Conservation (phyloP, 805 yeast genomes). For the Candida quercuum region DNA sequence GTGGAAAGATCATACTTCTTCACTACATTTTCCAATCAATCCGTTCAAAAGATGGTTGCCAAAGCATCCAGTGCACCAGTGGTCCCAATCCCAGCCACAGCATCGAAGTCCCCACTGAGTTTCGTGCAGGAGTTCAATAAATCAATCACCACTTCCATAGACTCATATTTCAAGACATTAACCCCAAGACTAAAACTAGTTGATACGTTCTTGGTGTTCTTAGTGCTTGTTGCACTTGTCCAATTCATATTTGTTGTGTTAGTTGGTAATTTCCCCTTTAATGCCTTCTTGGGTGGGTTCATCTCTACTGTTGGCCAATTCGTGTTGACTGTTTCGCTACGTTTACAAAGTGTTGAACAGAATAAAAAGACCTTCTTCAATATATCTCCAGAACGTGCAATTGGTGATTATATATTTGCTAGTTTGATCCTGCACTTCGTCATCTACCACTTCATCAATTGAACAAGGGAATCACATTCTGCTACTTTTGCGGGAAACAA, state of each 20-base stretch:
- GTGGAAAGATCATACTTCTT: no score
- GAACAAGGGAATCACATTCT: no score
- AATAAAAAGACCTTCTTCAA: constrained; percentile 34
- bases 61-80: no score
- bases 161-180: constrained; percentile 27
- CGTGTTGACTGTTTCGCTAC: constrained; percentile 75
- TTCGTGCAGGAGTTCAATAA: constrained; percentile 26
- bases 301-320: constrained; percentile 92
- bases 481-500: no score
- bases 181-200: constrained; percentile 54
- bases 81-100: not conserved
- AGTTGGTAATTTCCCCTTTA: constrained; percentile 92
- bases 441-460: constrained; percentile 87
- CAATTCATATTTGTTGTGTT: constrained; percentile 76
- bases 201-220: constrained; percentile 69
- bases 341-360: constrained; percentile 58
- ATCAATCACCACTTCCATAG: constrained; percentile 27
- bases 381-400: constrained; percentile 55
- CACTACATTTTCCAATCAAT: no score
- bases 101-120: constrained; percentile 4
- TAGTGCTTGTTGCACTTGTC: constrained; percentile 67
- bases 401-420: constrained; percentile 86
- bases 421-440: constrained; percentile 85
- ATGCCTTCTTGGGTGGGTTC: constrained; percentile 93
- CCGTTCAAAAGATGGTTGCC: no score